These are phyloP conservation scores for Xylaria polymorpha DNA, from an alignment of 2,329 filamentous ascomycete genomes.

Conservation along the genomic window DNA sequence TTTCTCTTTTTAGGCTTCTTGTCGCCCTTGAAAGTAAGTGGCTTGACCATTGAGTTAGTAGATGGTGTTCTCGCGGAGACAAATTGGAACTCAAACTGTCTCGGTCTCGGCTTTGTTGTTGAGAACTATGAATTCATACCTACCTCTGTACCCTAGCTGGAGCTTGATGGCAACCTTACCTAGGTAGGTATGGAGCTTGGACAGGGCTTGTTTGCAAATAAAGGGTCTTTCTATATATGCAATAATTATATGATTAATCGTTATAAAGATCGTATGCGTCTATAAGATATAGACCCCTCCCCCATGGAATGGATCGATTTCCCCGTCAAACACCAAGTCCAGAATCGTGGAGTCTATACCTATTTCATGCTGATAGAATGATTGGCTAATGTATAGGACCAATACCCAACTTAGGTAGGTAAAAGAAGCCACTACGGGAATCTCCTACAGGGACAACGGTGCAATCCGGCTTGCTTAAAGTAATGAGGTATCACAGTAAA, in stretches of 20 bases:
- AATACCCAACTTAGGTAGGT: conserved; percentile 27
- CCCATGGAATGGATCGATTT: not conserved
- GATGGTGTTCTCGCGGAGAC: not conserved
- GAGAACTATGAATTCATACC: too few species aligned
- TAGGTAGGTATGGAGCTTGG: too few species aligned
- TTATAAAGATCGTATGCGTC: not conserved
- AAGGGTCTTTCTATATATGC: too few species aligned
- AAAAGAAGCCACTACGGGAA: conserved; percentile 30
- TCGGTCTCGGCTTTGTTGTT: not conserved
- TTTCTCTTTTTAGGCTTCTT: conserved; percentile 95
- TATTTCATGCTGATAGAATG: not conserved
- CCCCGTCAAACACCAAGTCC: conserved; percentile 14
- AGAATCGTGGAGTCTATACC: not conserved
- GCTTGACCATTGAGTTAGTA: conserved; percentile 76
- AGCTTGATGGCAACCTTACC: too few species aligned
- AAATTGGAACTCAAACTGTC: not conserved
- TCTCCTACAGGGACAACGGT: conserved; percentile 39
- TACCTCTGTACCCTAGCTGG: too few species aligned
- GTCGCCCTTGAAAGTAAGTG: conserved; percentile 95
- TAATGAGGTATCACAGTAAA: conserved; percentile 29
- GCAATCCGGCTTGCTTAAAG: conserved; percentile 35
- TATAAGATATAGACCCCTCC: not conserved
- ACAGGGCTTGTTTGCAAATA: too few species aligned
- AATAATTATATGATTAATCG: not conserved
- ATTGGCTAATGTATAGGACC: conserved; percentile 16